phyloP scores from a whole-genome alignment of 768 basidiomycete genomes.

The Kwoniella sp. region DNA sequence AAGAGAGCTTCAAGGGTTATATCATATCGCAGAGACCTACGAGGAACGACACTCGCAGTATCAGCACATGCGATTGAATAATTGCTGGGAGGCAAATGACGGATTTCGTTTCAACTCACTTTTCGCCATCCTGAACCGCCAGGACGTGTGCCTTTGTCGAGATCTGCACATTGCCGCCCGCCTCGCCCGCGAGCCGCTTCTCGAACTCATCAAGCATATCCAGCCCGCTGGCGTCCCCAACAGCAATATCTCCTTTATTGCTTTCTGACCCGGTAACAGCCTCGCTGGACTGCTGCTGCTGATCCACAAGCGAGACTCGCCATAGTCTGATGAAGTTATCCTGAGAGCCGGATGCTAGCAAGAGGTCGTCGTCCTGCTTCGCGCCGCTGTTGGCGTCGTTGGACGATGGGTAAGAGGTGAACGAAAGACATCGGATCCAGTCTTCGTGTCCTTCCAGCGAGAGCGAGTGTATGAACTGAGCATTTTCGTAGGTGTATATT shows the following conservation, averaged over 20 bases:
- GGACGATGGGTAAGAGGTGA: conserved; percentile 56
- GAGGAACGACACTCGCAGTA: conserved; percentile 41
- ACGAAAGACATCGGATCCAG: conserved; percentile 84
- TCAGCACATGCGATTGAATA: conserved; percentile 10
- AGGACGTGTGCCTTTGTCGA: conserved; percentile 84
- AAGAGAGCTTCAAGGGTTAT: conserved; percentile 92
- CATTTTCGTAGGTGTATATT: conserved; percentile 65
- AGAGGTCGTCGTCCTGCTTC: conserved; percentile 58
- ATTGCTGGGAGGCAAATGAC: conserved; percentile 11
- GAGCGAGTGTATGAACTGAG: conserved; percentile 25
- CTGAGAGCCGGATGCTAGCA: conserved; percentile 91
- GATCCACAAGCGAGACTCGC: conserved; percentile 68
- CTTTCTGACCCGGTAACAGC: conserved; percentile 2
- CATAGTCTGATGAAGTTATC: conserved; percentile 92
- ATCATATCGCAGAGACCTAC: conserved; percentile 63
- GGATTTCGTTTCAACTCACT: conserved; percentile 30
- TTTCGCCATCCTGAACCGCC: conserved; percentile 61
- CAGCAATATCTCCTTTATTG: conserved; percentile 29
- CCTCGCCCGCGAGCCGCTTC: conserved; percentile 67
- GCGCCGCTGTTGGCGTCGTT: neutral
- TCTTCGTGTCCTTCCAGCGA: conserved; percentile 80
- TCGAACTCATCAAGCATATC: conserved; percentile 88
- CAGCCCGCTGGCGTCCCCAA: conserved; percentile 60
- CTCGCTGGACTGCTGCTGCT: conserved; percentile 19
- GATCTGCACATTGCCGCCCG: conserved; percentile 81